These are phyloP conservation scores for Beauveria brongniartii DNA, from an alignment of 2,329 filamentous ascomycete genomes.

Conservation along the genomic window DNA sequence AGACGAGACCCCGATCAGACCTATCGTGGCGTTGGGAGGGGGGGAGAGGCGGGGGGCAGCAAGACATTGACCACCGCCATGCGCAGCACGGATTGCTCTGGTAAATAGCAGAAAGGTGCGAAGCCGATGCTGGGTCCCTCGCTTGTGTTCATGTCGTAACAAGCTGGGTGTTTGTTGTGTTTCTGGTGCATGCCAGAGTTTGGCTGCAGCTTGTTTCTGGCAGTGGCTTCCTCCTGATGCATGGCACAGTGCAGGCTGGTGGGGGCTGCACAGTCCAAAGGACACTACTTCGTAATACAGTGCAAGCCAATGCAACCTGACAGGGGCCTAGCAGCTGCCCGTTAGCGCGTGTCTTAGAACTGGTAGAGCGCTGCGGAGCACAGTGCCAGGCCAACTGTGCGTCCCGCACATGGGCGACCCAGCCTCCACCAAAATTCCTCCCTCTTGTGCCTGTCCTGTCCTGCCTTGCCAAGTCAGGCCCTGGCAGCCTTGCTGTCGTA, in stretches of 20 bases:
- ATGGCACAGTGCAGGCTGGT: not conserved
- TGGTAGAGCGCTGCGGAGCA: not conserved
- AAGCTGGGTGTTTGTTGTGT: not conserved
- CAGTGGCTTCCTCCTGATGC: not conserved
- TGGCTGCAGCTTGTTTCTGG: not conserved
- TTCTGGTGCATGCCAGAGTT: not conserved
- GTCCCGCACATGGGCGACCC: not conserved
- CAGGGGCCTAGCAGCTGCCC: not conserved
- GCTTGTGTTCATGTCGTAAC: not conserved
- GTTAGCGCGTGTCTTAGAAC: not conserved
- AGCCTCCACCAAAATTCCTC: not conserved
- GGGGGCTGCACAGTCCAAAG: not conserved
- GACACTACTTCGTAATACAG: not conserved
- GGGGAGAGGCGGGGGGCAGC: not conserved
- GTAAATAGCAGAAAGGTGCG: not conserved
- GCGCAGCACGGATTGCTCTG: not conserved
- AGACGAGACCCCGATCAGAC: not conserved
- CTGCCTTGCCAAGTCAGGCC: not conserved
- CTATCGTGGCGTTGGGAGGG: not conserved
- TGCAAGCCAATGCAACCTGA: not conserved
- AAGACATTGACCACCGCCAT: not conserved
- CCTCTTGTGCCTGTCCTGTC: not conserved
- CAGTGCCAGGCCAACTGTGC: constrained; percentile 4
- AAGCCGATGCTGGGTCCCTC: not conserved
- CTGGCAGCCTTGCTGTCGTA: not conserved